Evolutionary conservation across 805 yeast species (phyloP), one percentile per base, ranked within the genome.

Genomic region (Wickerhamomyces bisporus): DNA sequence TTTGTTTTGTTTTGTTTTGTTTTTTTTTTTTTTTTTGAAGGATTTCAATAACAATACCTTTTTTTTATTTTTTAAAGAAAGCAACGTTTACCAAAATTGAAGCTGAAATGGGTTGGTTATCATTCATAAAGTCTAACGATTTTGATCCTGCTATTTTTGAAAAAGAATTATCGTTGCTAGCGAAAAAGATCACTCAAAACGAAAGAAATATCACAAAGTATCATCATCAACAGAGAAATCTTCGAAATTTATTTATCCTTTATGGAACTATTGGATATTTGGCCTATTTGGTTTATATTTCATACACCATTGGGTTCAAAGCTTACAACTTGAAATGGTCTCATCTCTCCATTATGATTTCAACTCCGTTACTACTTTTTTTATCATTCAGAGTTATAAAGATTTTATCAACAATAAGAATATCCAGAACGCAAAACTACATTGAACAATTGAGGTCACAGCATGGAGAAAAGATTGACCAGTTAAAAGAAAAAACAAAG

Each of bases 401-500:
- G 11, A n/a, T 20, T 3, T 16, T 30, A 12, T 19, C 18, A 16
- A 19, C 9, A 11, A 30, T 30, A 14, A 30, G 25, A 20, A 30
- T 30, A 12, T 19, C 32, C 5, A 11, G 32, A 19, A 17, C 13
- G 7, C 17, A 19, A n/a, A 6, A 13, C 6, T n/a, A 36, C 2
- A 25, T 72, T 32, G 58, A 60, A 38, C 38, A 43, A 11, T 57
- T 79, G 36, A 60, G 63, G 39, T 65, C 64, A 18, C 57, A 66
- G 33, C 86, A 80, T 42, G 62, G 65, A 39, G 59, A 60, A 19
- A 77, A 79, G 53, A 69, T 84, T 34, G 83, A 80, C 17, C 84
- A 79, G 43, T 65, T 84, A 59, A 85, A 85, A 59, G 66, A 72
- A 40, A 70, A 76, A 52, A 84, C 95, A 13, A 82, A 85, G 47